These are phyloP conservation scores for Circinella umbellata DNA, from an alignment of 371 early-diverging fungal genomes.

Conservation along the genomic window DNA sequence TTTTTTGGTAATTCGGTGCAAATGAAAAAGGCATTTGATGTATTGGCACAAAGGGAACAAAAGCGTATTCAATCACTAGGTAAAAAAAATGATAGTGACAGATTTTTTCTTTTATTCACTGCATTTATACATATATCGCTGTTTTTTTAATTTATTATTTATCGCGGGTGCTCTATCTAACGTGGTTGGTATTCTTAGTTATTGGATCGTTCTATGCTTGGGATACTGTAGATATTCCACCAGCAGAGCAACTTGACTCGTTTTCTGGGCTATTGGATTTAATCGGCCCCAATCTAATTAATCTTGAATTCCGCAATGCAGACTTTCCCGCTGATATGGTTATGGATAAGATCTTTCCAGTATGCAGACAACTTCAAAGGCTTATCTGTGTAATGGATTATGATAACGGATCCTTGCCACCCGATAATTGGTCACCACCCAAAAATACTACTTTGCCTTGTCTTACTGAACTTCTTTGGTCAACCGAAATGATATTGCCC, in stretches of 20 bases:
- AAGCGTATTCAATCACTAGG: conserved; percentile 8
- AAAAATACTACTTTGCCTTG: background rate
- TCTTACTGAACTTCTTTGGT: conserved; percentile 12
- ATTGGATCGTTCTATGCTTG: conserved; percentile 15
- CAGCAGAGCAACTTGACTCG: conserved; percentile 10
- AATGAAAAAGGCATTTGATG: conserved; percentile 15
- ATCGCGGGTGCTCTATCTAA: too few relatives aligned
- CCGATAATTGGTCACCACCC: conserved; percentile 5
- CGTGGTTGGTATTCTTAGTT: background rate
- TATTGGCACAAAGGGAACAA: background rate
- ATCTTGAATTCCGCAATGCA: conserved; percentile 13
- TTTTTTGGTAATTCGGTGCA: conserved; percentile 17
- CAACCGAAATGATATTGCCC: conserved; percentile 7
- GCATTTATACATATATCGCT: too few relatives aligned
- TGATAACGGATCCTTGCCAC: background rate
- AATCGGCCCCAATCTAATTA: conserved; percentile 2
- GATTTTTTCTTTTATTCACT: background rate
- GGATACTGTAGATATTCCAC: conserved; percentile 15
- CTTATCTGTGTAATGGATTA: conserved; percentile 13
- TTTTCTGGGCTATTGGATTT: background rate
- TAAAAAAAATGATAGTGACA: background rate
- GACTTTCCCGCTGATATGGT: background rate
- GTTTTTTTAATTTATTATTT: too few relatives aligned
- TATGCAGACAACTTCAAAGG: background rate
- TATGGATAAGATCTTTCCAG: background rate